These are phyloP conservation scores for Phytophthora brassicae DNA, from an alignment of 352 stramenopile species.

Conservation along the genomic window DNA sequence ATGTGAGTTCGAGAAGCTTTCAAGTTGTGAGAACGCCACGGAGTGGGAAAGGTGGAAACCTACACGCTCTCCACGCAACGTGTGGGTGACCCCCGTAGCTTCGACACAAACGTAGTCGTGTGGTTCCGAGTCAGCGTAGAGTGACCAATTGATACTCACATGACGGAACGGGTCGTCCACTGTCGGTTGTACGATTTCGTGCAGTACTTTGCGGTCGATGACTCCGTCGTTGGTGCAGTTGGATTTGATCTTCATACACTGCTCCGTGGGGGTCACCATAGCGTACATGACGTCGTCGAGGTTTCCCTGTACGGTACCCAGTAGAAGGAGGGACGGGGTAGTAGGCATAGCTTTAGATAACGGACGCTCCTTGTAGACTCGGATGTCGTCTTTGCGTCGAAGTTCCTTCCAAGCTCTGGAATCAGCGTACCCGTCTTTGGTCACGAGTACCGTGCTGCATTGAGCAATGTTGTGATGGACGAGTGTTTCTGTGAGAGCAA, in stretches of 20 bases:
- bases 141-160: constrained; percentile 44
- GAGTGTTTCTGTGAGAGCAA: constrained; percentile 25
- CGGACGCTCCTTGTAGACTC: constrained; percentile 29
- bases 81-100: constrained; percentile 32
- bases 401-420: constrained; percentile 31
- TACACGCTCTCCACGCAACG: constrained; percentile 25
- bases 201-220: constrained; percentile 30
- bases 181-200: constrained; percentile 17
- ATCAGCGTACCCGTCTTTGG: constrained; percentile 24
- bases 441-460: constrained; percentile 22
- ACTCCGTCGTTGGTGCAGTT: constrained; percentile 42
- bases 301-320: constrained; percentile 20
- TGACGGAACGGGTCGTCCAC: constrained; percentile 40
- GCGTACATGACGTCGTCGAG: constrained; percentile 38
- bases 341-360: constrained; percentile 3
- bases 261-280: constrained; percentile 26
- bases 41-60: constrained; percentile 54
- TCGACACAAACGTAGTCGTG: constrained; percentile 54
- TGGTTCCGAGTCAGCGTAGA: constrained; percentile 26
- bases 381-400: constrained; percentile 22
- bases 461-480: constrained; percentile 34
- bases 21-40: constrained; percentile 20
- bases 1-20: constrained; percentile 19
- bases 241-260: constrained; percentile 38
- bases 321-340: constrained; percentile 27